phyloP scores from a whole-genome alignment of 441 rosid genomes.

The Pelargonium australe region DNA sequence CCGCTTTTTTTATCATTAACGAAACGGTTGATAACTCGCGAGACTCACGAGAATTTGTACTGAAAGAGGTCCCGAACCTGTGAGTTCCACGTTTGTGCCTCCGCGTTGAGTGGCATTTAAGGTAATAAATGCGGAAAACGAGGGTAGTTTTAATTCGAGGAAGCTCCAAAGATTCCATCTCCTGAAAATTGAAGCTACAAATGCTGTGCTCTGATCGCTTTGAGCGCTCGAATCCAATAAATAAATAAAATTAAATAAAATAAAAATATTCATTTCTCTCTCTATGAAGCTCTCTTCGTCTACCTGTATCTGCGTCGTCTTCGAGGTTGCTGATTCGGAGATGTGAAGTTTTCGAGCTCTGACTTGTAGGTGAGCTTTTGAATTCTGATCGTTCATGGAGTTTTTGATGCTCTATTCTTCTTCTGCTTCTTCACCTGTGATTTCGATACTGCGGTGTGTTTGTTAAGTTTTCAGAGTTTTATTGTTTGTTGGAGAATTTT shows the following conservation, averaged over 20 bases:
- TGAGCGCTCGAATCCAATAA: background rate
- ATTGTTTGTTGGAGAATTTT: background rate
- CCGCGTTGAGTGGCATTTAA: background rate
- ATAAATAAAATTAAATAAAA: background rate
- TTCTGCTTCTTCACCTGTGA: constrained; percentile 3
- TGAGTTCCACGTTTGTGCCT: too few species aligned
- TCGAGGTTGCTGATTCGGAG: constrained; percentile 10
- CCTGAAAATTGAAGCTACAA: background rate
- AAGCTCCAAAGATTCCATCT: background rate
- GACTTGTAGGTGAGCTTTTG: constrained; percentile 24
- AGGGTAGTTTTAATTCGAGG: background rate
- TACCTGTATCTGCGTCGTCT: background rate
- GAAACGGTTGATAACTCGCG: background rate
- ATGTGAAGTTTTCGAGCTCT: constrained; percentile 23
- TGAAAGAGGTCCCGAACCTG: background rate
- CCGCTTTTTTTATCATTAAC: background rate
- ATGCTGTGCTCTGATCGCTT: background rate
- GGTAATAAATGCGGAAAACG: background rate
- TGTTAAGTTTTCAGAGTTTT: background rate
- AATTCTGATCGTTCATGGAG: constrained; percentile 7
- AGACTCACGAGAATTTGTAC: background rate
- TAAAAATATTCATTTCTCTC: background rate
- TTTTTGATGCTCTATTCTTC: background rate
- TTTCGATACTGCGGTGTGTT: background rate
- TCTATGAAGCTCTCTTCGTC: background rate